phyloP scores from a whole-genome alignment of 2,329 filamentous ascomycete genomes.

The Botrytis squamosa region DNA sequence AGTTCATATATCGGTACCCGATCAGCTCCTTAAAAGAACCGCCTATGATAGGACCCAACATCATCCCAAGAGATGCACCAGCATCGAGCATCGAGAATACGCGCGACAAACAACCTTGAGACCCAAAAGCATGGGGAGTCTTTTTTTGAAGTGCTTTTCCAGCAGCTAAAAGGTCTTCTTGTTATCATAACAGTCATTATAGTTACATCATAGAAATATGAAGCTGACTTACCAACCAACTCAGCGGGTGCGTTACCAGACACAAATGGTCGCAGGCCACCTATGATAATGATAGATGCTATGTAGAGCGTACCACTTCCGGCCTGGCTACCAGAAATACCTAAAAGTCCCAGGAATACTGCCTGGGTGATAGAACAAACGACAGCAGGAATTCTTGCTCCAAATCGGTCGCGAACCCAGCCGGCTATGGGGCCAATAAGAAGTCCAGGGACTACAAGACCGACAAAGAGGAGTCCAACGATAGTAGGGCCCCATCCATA shows the following conservation, averaged over 20 bases:
- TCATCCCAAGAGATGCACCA: background rate
- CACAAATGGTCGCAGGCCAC: background rate
- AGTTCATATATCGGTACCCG: conserved; percentile 2
- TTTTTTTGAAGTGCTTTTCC: background rate
- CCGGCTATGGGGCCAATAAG: background rate
- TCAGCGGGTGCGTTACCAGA: background rate
- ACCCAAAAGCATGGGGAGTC: background rate
- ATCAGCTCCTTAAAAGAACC: background rate
- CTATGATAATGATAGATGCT: background rate
- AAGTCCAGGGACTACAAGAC: background rate
- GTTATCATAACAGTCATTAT: background rate
- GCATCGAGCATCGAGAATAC: conserved; percentile 1
- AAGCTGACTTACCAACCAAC: background rate
- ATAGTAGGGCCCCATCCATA: background rate
- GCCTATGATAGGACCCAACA: background rate
- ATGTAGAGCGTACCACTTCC: background rate
- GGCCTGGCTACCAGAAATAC: background rate
- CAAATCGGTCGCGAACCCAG: background rate
- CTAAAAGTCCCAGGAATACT: background rate
- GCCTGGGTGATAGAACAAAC: background rate
- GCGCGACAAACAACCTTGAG: background rate
- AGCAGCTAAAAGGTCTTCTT: background rate
- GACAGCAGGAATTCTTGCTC: background rate
- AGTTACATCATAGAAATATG: background rate
- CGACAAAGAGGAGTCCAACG: background rate